Evolutionary conservation across 768 basidiomycete genomes (phyloP), one percentile per base, ranked within the genome.

Genomic region (Boletus rubescentipes): DNA sequence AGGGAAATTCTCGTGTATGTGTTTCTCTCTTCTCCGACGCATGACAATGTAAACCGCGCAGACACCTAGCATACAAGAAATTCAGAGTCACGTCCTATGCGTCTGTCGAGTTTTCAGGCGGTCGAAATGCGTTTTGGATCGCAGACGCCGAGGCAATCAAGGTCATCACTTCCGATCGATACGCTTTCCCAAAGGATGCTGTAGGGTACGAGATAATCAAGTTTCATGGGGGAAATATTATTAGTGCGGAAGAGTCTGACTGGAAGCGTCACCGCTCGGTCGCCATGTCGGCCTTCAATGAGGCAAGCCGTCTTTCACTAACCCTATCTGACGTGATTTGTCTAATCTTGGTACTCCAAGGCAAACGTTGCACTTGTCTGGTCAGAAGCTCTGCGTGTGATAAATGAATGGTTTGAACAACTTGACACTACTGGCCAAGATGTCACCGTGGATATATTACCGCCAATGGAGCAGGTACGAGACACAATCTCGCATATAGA

Each of bases 281-380:
- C 1, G 67, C 77, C 20, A 79, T 76, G 49, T 73, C 77, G 10
- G 80, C 80, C 1, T 82, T 82, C 63, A 79, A 73, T 42, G 80
- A 81, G 66, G 80, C 69, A 50, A 44, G 63, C 43, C 15, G 15
- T 30, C 11, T 23, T 18, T 37, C 16, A 32, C 23, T n/a, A 15
- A 9, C 15, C 14, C 23, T 15, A 16, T 44, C 20, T 29, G 9
- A 1, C 30, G 0, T 21, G 9, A 6, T 51, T 23, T n/a, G 29
- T 42, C 44, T 53, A 21, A 61, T 26, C 0, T 34, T 30, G 2
- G 8, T 35, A 2, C 14, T 31, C 2, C 30, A 50, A 80, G 79
- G 70, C 73, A 11, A 78, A 80, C 34, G 70, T 75, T 50, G 73
- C 76, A 7, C 67, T 80, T n/a, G 79, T 78, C 5, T 81, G 80